Percentiles rank a stretch among this genome's conserved stretches.
phyloP scores from a whole-genome alignment of 2,329 filamentous ascomycete species.

The Anthostomella pinea region DNA sequence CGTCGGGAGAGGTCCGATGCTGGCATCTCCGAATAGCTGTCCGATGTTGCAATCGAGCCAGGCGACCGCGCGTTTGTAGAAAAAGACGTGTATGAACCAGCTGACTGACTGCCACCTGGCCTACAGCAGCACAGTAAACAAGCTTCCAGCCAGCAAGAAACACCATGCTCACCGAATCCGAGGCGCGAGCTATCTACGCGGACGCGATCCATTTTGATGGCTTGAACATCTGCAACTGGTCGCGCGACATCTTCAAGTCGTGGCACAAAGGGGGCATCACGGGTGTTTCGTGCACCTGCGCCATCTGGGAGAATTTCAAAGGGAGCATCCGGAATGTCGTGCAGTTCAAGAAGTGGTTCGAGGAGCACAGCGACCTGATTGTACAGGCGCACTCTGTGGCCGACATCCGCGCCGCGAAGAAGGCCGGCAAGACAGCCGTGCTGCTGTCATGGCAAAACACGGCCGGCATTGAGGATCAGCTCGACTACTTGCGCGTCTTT shows the following conservation, averaged over 20 bases:
- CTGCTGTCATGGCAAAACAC: slow-evolving; percentile 41
- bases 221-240: slow-evolving; percentile 40
- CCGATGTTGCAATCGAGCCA: no score
- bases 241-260: slow-evolving; percentile 37
- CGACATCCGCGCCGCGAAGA: slow-evolving; percentile 37
- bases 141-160: neutral
- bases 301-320: slow-evolving; percentile 39
- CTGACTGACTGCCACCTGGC: no score
- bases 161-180: slow-evolving; percentile 34
- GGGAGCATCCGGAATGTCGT: slow-evolving; percentile 38
- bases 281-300: slow-evolving; percentile 40
- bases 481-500: slow-evolving; percentile 38
- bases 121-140: no score
- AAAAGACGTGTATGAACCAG: no score
- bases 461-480: slow-evolving; percentile 38
- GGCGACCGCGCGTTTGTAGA: no score
- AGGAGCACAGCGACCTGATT: slow-evolving; percentile 38
- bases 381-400: slow-evolving; percentile 36
- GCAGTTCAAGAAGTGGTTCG: slow-evolving; percentile 42
- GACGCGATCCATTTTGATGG: slow-evolving; percentile 39
- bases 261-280: slow-evolving; percentile 38
- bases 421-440: slow-evolving; percentile 35
- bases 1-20: no score
- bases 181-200: slow-evolving; percentile 36
- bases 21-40: no score